These are phyloP conservation scores for Globisporangium lucens DNA, from an alignment of 352 stramenopile genomes.

Conservation along the genomic window DNA sequence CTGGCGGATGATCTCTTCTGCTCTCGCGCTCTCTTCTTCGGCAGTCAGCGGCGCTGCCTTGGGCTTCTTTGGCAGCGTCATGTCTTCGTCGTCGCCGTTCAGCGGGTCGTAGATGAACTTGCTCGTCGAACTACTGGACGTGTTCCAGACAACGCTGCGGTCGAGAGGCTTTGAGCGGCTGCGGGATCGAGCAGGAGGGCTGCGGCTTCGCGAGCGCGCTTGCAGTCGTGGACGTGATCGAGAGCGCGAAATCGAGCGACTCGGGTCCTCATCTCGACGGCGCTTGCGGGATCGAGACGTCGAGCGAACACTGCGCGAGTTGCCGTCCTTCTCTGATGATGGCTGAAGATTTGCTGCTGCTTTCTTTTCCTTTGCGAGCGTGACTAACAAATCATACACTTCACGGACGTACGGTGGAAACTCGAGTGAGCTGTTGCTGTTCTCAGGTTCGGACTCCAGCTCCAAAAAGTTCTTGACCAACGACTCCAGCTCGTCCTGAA, in stretches of 20 bases:
- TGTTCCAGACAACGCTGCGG: slow-evolving; percentile 19
- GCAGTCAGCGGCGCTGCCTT: slow-evolving; percentile 24
- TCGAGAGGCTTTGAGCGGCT: slow-evolving; percentile 10
- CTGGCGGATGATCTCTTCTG: slow-evolving; percentile 69
- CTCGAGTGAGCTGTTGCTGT: slow-evolving; percentile 1
- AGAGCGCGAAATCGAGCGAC: slow-evolving; percentile 33
- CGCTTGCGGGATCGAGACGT: slow-evolving; percentile 33
- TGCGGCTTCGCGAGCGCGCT: slow-evolving; percentile 27
- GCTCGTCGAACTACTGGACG: not conserved
- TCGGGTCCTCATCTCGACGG: slow-evolving; percentile 16
- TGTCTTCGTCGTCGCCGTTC: slow-evolving; percentile 10
- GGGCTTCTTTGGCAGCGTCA: slow-evolving; percentile 6
- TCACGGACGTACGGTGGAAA: slow-evolving; percentile 38
- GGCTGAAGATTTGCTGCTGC: slow-evolving; percentile 14
- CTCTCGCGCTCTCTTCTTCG: slow-evolving; percentile 49
- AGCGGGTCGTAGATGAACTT: slow-evolving; percentile 17
- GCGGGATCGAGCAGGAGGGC: slow-evolving; percentile 24
- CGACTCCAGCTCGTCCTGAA: slow-evolving; percentile 23
- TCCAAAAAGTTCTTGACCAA: slow-evolving; percentile 8
- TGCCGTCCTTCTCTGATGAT: slow-evolving; percentile 14
- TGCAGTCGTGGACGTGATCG: slow-evolving; percentile 21
- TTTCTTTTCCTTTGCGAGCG: slow-evolving; percentile 34
- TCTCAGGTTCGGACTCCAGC: not conserved
- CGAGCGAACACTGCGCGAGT: slow-evolving; percentile 17
- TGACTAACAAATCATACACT: slow-evolving; percentile 43